These are phyloP conservation scores for Phytophthora sojae DNA, from an alignment of 352 stramenopile species.

Conservation along the genomic window DNA sequence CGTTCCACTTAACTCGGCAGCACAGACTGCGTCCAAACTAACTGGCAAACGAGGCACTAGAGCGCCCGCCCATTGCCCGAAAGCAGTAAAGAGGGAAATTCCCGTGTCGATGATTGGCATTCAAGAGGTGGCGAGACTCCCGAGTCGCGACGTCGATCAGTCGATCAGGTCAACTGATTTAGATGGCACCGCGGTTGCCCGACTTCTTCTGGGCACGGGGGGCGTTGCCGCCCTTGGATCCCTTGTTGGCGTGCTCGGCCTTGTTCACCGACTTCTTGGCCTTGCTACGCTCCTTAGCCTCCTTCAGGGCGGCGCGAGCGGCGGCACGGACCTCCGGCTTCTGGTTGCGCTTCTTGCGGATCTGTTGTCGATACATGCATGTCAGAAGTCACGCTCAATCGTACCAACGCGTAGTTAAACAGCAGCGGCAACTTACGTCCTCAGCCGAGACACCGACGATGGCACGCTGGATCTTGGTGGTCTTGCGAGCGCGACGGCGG, in stretches of 20 bases:
- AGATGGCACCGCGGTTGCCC: slow-evolving; percentile 90
- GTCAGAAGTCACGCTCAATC: not conserved
- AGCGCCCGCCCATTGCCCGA: slow-evolving; percentile 31
- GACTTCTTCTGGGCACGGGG: slow-evolving; percentile 89
- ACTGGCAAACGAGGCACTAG: slow-evolving; percentile 24
- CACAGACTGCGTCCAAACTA: slow-evolving; percentile 41
- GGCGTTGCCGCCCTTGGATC: slow-evolving; percentile 64
- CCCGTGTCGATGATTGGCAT: slow-evolving; percentile 48
- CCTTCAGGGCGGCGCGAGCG: slow-evolving; percentile 93
- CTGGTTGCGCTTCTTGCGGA: slow-evolving; percentile 98
- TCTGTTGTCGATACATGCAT: slow-evolving; percentile 47
- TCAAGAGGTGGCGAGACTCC: slow-evolving; percentile 42
- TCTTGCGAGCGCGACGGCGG: slow-evolving; percentile 91
- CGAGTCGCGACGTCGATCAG: slow-evolving; percentile 31
- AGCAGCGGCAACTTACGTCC: slow-evolving; percentile 68
- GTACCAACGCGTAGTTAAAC: not conserved
- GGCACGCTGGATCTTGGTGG: slow-evolving; percentile 97
- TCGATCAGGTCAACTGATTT: slow-evolving; percentile 52
- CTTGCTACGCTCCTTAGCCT: slow-evolving; percentile 92
- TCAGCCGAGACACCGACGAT: slow-evolving; percentile 97
- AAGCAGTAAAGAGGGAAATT: slow-evolving; percentile 38
- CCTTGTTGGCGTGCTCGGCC: slow-evolving; percentile 67
- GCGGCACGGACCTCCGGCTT: slow-evolving; percentile 94
- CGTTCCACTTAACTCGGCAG: slow-evolving; percentile 37
- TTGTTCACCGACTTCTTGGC: slow-evolving; percentile 79